These are phyloP conservation scores for Fusarium solani-melongenae DNA, from an alignment of 2,329 filamentous ascomycete genomes.

Conservation along the genomic window DNA sequence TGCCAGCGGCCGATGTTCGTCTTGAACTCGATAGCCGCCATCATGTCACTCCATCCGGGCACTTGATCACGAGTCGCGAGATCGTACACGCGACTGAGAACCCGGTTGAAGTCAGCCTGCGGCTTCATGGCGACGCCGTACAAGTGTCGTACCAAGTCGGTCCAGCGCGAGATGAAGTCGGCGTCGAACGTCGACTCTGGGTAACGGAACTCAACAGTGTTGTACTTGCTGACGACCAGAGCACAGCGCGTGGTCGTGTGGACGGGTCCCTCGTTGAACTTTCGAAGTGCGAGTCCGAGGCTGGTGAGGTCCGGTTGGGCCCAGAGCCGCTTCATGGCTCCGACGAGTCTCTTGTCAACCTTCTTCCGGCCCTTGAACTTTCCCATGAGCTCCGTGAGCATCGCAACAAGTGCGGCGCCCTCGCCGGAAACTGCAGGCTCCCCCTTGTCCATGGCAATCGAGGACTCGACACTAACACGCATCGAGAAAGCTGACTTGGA, in stretches of 20 bases:
- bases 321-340: slow-evolving; percentile 35
- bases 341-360: slow-evolving; percentile 10
- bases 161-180: slow-evolving; percentile 41
- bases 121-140: slow-evolving; percentile 34
- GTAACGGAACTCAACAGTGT: slow-evolving; percentile 45
- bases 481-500: slow-evolving; percentile 30
- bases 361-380: slow-evolving; percentile 19
- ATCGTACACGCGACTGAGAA: slow-evolving; percentile 38
- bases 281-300: slow-evolving; percentile 29
- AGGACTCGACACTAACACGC: slow-evolving; percentile 34
- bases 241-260: slow-evolving; percentile 41
- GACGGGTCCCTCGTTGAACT: slow-evolving; percentile 35
- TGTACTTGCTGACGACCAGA: slow-evolving; percentile 38
- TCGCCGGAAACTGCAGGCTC: slow-evolving; percentile 16
- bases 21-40: slow-evolving; percentile 31
- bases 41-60: slow-evolving; percentile 32
- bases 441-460: slow-evolving; percentile 13
- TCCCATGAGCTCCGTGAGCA: not conserved
- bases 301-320: slow-evolving; percentile 3
- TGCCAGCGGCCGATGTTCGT: slow-evolving; percentile 20
- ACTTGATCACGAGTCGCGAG: slow-evolving; percentile 32
- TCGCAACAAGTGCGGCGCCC: slow-evolving; percentile 7
- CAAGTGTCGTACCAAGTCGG: slow-evolving; percentile 37
- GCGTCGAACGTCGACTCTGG: slow-evolving; percentile 42
- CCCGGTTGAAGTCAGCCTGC: slow-evolving; percentile 23